Evolutionary conservation across 129 eudicot species (phyloP).

Genomic region (Pittosporum tobira): DNA sequence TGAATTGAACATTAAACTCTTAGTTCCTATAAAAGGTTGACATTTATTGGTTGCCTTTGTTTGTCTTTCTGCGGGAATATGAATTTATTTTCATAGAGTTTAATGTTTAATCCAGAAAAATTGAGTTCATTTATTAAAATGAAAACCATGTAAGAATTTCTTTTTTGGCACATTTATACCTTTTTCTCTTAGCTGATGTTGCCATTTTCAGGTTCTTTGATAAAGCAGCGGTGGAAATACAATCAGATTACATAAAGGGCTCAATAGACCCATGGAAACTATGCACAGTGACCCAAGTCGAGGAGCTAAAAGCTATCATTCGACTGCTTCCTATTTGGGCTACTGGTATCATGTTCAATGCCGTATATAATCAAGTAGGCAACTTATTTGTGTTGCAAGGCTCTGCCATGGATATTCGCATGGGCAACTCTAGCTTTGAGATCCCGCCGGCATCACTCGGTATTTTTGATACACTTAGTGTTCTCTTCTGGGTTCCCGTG

Average conservation of each 20-base stretch:
- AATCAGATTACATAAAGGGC: conserved; percentile 5
- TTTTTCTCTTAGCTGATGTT: neutral
- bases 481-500: conserved; percentile 17
- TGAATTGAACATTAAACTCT: too few relatives aligned
- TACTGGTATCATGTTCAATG: conserved; percentile 7
- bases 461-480: conserved; percentile 9
- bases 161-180: too few relatives aligned
- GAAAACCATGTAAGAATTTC: neutral
- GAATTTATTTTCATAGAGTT: too few relatives aligned
- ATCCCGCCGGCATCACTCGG: conserved; percentile 15
- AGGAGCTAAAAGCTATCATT: conserved; percentile 10
- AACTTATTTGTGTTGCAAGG: conserved; percentile 19
- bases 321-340: conserved; percentile 12
- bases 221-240: conserved; percentile 13
- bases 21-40: too few relatives aligned
- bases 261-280: conserved; percentile 16
- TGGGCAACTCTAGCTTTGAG: neutral
- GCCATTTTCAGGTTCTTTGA: conserved; percentile 13
- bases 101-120: too few relatives aligned
- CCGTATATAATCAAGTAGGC: conserved; percentile 4
- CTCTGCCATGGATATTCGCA: neutral
- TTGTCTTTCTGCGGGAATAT: too few relatives aligned
- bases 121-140: neutral
- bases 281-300: conserved; percentile 16
- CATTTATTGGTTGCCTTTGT: too few relatives aligned